Percentiles rank a stretch among this genome's conserved stretches.
Conservation (phyloP, 202 grass and related monocot genomes). For the Hordeum pubiflorum region DNA sequence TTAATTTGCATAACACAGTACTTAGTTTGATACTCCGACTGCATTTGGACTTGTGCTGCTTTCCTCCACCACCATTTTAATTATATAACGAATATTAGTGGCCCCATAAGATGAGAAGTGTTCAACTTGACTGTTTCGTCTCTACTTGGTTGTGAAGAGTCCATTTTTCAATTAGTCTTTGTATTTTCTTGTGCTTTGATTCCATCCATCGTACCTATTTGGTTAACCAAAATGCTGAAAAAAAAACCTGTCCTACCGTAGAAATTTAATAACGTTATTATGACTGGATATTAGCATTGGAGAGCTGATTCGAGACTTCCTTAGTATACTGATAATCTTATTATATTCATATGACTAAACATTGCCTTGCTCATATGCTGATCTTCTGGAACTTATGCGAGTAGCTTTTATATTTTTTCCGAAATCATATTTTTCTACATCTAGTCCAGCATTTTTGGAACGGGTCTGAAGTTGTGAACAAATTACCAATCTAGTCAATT, state of each 20-base stretch:
- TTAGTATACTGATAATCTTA: not conserved
- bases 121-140: not conserved
- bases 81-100: not conserved
- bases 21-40: not conserved
- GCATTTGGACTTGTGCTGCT: conserved; percentile 6
- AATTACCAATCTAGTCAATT: not conserved
- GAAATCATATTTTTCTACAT: not conserved
- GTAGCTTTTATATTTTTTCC: not conserved
- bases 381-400: not conserved
- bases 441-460: not conserved
- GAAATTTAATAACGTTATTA: not conserved
- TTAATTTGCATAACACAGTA: not conserved
- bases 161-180: not conserved
- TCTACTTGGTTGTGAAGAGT: not conserved
- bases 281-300: not conserved
- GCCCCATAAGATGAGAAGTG: not conserved
- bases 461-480: not conserved
- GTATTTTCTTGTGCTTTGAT: not conserved
- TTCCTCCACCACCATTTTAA: not conserved
- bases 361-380: not conserved
- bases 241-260: not conserved
- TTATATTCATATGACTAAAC: not conserved
- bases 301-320: not conserved
- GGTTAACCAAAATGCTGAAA: not conserved
- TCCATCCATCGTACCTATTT: not conserved